Percentiles rank a stretch among this genome's conserved stretches.
Conservation (phyloP, 2,329 filamentous ascomycete genomes). For the Diplocarpon rosae region DNA sequence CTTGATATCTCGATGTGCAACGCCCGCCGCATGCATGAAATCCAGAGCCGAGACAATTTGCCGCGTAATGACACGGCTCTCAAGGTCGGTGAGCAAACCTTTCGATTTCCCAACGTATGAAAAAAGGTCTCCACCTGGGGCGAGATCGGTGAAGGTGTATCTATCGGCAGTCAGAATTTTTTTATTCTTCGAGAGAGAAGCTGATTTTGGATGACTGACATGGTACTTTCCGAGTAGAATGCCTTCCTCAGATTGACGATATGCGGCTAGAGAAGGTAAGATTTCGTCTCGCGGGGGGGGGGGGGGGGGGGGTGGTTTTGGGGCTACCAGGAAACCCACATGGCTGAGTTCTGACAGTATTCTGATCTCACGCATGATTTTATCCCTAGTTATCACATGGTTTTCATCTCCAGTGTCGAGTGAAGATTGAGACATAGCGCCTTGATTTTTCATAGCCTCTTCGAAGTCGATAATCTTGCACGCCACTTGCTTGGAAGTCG, state of each 20-base stretch:
- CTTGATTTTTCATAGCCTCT: not conserved
- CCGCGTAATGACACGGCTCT: constrained; percentile 22
- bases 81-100: constrained; percentile 17
- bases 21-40: constrained; percentile 22
- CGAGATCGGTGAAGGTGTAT: constrained; percentile 47
- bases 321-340: constrained; percentile 30
- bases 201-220: constrained; percentile 29
- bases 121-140: constrained; percentile 33
- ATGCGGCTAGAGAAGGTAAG: constrained; percentile 35
- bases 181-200: too few relatives aligned
- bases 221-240: constrained; percentile 35
- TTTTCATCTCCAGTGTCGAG: not conserved
- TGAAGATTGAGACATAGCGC: not conserved
- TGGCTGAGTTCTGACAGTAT: constrained; percentile 43
- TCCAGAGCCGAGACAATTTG: constrained; percentile 25
- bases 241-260: constrained; percentile 42
- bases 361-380: constrained; percentile 38
- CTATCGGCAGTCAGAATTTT: constrained; percentile 23
- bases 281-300: too few relatives aligned
- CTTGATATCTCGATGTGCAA: constrained; percentile 27
- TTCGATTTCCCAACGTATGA: constrained; percentile 22
- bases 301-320: too few relatives aligned
- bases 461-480: constrained; percentile 55
- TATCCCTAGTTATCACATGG: constrained; percentile 19
- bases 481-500: constrained; percentile 47